These are phyloP conservation scores for Aspergillus heteromorphus DNA, from an alignment of 495 filamentous ascomycete genomes.

Conservation along the genomic window DNA sequence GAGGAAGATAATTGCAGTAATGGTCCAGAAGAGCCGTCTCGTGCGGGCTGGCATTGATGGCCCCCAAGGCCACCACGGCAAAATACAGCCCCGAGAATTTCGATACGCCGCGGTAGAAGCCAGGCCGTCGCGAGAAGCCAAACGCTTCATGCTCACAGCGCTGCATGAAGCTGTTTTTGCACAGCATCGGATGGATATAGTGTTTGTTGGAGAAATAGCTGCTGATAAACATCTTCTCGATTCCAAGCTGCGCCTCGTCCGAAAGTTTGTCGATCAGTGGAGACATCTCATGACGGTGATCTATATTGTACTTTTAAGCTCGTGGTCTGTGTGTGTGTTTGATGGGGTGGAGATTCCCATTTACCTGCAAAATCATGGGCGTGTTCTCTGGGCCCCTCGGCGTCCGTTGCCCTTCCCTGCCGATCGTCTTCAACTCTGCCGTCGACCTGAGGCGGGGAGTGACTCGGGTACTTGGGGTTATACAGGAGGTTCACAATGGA, in stretches of 20 bases:
- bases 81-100: slow-evolving; percentile 22
- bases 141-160: slow-evolving; percentile 21
- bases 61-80: slow-evolving; percentile 21
- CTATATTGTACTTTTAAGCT: slow-evolving; percentile 1
- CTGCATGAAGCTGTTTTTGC: slow-evolving; percentile 18
- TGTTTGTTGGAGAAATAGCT: slow-evolving; percentile 26
- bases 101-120: slow-evolving; percentile 12
- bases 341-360: neutral
- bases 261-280: slow-evolving; percentile 8
- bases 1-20: slow-evolving; percentile 13
- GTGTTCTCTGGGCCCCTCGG: neutral
- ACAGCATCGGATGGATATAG: slow-evolving; percentile 22
- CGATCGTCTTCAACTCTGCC: slow-evolving; percentile 1
- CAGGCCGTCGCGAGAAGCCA: slow-evolving; percentile 3
- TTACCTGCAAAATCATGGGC: neutral
- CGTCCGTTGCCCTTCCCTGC: neutral
- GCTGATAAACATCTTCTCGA: slow-evolving; percentile 25
- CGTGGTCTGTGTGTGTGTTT: neutral
- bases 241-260: slow-evolving; percentile 15
- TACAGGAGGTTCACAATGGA: slow-evolving; percentile 25
- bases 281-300: slow-evolving; percentile 1
- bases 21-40: slow-evolving; percentile 20
- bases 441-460: slow-evolving; percentile 6
- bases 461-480: slow-evolving; percentile 17
- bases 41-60: slow-evolving; percentile 21